These are phyloP conservation scores for Aureobasidium sp. DNA, from an alignment of 2,329 filamentous ascomycete species.

Conservation along the genomic window DNA sequence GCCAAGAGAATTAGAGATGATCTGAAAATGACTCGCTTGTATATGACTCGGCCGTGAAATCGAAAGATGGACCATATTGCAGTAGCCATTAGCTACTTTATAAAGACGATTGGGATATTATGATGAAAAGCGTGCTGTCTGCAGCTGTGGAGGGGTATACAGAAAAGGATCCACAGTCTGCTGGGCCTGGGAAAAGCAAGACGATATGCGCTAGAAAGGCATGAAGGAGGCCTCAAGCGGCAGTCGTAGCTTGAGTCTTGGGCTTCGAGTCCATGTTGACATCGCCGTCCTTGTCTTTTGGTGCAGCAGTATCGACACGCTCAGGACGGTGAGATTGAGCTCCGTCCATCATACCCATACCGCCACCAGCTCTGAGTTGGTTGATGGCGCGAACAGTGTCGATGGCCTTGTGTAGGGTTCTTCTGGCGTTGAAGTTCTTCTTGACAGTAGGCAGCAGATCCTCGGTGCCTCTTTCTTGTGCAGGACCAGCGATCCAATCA, in stretches of 20 bases:
- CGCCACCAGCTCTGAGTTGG: slow-evolving; percentile 54
- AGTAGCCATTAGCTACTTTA: not conserved
- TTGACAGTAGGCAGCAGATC: slow-evolving; percentile 60
- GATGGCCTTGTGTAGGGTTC: slow-evolving; percentile 60
- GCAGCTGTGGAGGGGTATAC: slow-evolving; percentile 11
- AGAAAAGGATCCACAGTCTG: slow-evolving; percentile 1
- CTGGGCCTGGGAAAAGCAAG: not conserved
- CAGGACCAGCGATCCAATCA: slow-evolving; percentile 56
- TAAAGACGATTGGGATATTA: not conserved
- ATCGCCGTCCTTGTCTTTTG: slow-evolving; percentile 22
- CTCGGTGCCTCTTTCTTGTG: slow-evolving; percentile 40
- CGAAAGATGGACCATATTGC: not conserved
- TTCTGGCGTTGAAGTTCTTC: slow-evolving; percentile 63
- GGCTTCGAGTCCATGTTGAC: slow-evolving; percentile 34
- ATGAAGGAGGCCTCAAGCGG: not conserved
- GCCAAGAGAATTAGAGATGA: not conserved
- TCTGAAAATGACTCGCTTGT: not conserved
- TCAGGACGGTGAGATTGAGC: slow-evolving; percentile 50
- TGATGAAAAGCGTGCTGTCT: not conserved
- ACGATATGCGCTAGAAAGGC: not conserved
- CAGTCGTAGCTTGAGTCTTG: not conserved
- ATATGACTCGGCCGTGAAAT: not conserved
- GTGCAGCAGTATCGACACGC: slow-evolving; percentile 22
- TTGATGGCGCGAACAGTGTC: slow-evolving; percentile 63
- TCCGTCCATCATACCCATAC: slow-evolving; percentile 55